Percentiles rank a stretch among this genome's conserved stretches.
These are phyloP conservation scores for Onygena corvina DNA, from an alignment of 2,329 filamentous ascomycete genomes.

Conservation along the genomic window DNA sequence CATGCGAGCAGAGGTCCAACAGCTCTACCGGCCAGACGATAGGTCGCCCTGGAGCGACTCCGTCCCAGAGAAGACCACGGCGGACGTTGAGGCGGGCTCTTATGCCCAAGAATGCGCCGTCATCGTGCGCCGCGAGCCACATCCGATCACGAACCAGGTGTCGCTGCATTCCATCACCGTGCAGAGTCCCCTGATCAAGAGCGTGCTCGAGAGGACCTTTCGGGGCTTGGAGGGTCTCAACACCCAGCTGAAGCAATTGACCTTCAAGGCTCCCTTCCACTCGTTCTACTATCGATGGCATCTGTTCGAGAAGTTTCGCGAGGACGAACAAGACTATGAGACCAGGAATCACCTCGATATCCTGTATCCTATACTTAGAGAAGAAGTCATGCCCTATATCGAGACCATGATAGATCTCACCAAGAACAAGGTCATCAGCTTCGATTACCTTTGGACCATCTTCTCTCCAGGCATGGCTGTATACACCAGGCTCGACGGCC, in stretches of 20 bases:
- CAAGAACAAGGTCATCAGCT: background rate
- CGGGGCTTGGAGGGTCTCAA: background rate
- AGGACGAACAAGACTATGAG: background rate
- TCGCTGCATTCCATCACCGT: background rate
- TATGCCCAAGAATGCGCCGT: background rate
- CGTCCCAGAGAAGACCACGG: background rate
- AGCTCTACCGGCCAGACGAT: background rate
- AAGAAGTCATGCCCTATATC: background rate
- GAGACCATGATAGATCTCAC: background rate
- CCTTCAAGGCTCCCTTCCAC: background rate
- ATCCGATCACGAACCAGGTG: background rate
- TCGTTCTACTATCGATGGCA: background rate
- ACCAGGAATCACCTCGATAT: background rate
- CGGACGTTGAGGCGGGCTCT: background rate
- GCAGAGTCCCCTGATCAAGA: background rate
- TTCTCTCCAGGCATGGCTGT: background rate
- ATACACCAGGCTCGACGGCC: background rate
- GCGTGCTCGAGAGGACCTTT: background rate
- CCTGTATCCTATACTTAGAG: background rate
- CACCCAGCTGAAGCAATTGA: background rate
- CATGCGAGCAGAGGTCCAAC: background rate
- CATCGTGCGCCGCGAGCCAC: background rate
- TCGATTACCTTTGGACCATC: background rate
- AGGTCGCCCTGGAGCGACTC: background rate
- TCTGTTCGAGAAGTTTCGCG: background rate